Conservation (phyloP, 2,329 filamentous ascomycete species). For the Rhynchosporium graminicola region DNA sequence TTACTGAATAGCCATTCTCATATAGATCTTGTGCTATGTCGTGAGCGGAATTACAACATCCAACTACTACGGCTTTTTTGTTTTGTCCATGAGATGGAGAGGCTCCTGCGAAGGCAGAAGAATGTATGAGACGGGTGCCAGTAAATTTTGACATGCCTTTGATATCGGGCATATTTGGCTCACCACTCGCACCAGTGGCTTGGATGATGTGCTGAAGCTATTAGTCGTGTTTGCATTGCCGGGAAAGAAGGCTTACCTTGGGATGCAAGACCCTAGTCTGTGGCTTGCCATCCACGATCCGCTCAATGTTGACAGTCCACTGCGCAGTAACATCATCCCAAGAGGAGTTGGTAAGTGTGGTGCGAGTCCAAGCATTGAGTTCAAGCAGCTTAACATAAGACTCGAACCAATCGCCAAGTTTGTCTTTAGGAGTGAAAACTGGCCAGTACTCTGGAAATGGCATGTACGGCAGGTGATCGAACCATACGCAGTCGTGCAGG, state of each 20-base stretch:
- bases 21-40: constrained; percentile 70
- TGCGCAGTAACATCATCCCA: constrained; percentile 52
- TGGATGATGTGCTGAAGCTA: constrained; percentile 35
- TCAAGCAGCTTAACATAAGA: constrained; percentile 65
- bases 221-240: constrained; percentile 37
- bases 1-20: constrained; percentile 66
- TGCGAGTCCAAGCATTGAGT: constrained; percentile 65
- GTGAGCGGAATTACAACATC: constrained; percentile 67
- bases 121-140: constrained; percentile 61
- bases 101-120: constrained; percentile 59
- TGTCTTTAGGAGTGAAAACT: constrained; percentile 71
- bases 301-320: constrained; percentile 58
- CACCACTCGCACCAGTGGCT: constrained; percentile 45
- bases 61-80: constrained; percentile 65
- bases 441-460: constrained; percentile 67
- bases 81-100: constrained; percentile 45
- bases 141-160: constrained; percentile 49
- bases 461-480: constrained; percentile 60
- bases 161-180: constrained; percentile 50
- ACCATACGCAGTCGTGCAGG: constrained; percentile 62
- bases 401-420: constrained; percentile 69
- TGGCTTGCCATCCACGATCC: constrained; percentile 43
- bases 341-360: constrained; percentile 48
- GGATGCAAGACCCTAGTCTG: constrained; percentile 22
- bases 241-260: constrained; percentile 17